phyloP scores from a whole-genome alignment of 2,329 filamentous ascomycete genomes.

The Ophiostoma sp. region DNA sequence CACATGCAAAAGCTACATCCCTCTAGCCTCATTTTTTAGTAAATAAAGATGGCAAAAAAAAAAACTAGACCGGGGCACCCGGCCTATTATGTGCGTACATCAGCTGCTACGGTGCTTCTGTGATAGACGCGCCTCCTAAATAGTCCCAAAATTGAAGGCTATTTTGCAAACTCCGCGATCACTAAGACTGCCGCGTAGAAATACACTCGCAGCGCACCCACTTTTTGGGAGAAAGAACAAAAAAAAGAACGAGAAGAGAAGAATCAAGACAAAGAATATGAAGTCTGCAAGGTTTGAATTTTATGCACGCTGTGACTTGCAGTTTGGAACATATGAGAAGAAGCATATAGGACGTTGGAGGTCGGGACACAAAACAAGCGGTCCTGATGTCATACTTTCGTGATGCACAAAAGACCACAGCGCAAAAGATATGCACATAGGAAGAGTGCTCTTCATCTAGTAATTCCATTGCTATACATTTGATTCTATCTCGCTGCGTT shows the following conservation, averaged over 20 bases:
- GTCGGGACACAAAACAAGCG: too few species aligned
- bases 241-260: neutral
- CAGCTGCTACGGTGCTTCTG: neutral
- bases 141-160: neutral
- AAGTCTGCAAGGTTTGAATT: neutral
- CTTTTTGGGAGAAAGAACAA: neutral
- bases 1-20: neutral
- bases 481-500: neutral
- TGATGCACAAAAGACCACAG: neutral
- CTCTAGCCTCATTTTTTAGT: neutral
- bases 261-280: neutral
- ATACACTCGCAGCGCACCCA: neutral
- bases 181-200: neutral
- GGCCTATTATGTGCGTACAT: conserved; percentile 12
- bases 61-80: conserved; percentile 17
- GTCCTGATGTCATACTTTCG: too few species aligned
- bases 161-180: conserved; percentile 8
- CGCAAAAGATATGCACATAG: neutral
- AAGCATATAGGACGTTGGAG: too few species aligned
- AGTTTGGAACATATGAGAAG: too few species aligned
- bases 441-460: neutral
- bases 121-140: neutral
- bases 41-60: conserved; percentile 13
- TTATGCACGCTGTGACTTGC: too few species aligned
- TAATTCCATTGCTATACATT: neutral